These are phyloP conservation scores for Chrysoporthe cubensis DNA, from an alignment of 2,329 filamentous ascomycete species.

Conservation along the genomic window DNA sequence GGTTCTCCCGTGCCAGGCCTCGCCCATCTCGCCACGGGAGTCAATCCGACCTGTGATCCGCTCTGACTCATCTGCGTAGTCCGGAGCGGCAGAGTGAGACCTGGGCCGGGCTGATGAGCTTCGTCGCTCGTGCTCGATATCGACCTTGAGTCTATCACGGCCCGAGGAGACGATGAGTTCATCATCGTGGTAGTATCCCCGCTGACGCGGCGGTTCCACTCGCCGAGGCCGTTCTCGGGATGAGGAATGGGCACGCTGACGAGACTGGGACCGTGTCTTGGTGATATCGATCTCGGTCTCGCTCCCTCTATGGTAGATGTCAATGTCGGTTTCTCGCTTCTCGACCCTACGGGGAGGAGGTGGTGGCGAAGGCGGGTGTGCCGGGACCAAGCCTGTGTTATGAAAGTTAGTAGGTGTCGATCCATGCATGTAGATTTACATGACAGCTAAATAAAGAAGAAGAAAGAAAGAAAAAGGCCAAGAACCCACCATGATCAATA, in stretches of 20 bases:
- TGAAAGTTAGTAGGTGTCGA: conserved; percentile 12
- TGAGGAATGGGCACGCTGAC: conserved; percentile 45
- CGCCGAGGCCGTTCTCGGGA: conserved; percentile 40
- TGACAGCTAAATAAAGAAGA: background rate
- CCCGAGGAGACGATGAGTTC: conserved; percentile 68
- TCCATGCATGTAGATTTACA: too few relatives aligned
- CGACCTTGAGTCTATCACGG: conserved; percentile 50
- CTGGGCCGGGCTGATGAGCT: conserved; percentile 48
- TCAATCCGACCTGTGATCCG: conserved; percentile 62
- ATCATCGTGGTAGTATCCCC: conserved; percentile 59
- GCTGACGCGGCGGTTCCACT: conserved; percentile 43
- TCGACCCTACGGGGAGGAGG: conserved; percentile 49
- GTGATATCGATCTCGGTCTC: conserved; percentile 63
- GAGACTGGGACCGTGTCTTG: conserved; percentile 44
- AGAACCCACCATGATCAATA: conserved; percentile 77
- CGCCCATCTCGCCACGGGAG: conserved; percentile 68
- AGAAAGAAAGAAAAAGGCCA: background rate
- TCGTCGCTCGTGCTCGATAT: conserved; percentile 44
- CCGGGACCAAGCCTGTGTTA: conserved; percentile 50
- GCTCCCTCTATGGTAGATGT: conserved; percentile 59
- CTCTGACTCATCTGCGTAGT: conserved; percentile 67
- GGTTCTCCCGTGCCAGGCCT: conserved; percentile 74
- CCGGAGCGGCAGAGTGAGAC: conserved; percentile 55
- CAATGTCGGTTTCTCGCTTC: conserved; percentile 63
- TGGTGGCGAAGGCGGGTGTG: conserved; percentile 54